A percentile compares a stretch with the other conserved stretches of the same genome.
Conservation (phyloP, 1,284 basidiomycete genomes). For the Filobasidium uniguttulatum region DNA sequence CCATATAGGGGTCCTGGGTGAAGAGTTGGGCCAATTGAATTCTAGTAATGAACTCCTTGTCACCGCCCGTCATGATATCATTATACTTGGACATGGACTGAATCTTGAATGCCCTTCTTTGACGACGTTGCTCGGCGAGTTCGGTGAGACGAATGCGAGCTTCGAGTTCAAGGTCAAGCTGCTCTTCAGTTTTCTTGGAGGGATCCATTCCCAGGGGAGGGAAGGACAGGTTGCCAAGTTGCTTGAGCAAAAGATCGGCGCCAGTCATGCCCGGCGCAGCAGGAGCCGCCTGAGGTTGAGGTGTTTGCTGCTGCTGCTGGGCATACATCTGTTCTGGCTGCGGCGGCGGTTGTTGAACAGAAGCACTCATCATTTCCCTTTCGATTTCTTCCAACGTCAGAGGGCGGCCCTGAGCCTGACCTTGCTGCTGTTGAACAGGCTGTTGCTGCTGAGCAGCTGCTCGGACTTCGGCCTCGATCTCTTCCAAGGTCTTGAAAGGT, state of each 20-base stretch:
- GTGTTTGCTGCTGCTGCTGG: conserved; percentile 18
- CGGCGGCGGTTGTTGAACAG: background rate
- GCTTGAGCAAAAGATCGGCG: background rate
- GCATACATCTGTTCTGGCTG: conserved; percentile 2
- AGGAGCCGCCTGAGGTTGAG: conserved; percentile 24
- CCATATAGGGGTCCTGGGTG: conserved; percentile 87
- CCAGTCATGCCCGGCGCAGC: conserved; percentile 5
- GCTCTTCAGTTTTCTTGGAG: conserved; percentile 34
- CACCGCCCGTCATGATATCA: conserved; percentile 86
- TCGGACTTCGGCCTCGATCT: conserved; percentile 84
- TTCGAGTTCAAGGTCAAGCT: conserved; percentile 59
- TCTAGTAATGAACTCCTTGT: conserved; percentile 99
- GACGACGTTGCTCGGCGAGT: conserved; percentile 64
- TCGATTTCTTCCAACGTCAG: conserved; percentile 38
- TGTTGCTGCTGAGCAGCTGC: conserved; percentile 17
- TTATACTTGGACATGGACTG: conserved; percentile 72
- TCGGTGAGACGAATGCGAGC: conserved; percentile 76
- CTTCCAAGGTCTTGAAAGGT: conserved; percentile 53
- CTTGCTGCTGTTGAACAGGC: background rate
- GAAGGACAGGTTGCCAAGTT: conserved; percentile 20
- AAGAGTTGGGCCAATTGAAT: conserved; percentile 98
- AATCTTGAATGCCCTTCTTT: conserved; percentile 49
- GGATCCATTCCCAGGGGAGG: conserved; percentile 24
- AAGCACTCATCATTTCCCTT: conserved; percentile 31
- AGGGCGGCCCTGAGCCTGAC: conserved; percentile 12